phyloP scores from a whole-genome alignment of 176 grass and related monocot species.

The Otatea glauca region DNA sequence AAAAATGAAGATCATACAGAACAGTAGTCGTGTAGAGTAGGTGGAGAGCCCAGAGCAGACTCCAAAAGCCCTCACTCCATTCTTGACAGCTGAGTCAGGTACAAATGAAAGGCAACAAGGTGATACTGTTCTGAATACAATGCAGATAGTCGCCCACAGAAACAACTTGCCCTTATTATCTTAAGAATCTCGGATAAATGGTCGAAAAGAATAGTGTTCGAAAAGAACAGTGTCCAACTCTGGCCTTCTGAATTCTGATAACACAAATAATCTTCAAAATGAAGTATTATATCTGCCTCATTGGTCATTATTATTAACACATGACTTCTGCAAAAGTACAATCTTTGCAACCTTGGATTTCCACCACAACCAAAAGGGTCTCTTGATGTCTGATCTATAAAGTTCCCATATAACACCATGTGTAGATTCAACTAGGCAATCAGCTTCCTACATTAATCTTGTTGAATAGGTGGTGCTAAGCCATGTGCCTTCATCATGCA shows the following conservation, averaged over 20 bases:
- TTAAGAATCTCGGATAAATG: not conserved
- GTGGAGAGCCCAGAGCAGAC: not conserved
- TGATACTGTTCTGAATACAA: not conserved
- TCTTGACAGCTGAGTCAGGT: not conserved
- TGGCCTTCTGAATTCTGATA: not conserved
- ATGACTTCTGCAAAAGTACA: conserved; percentile 19
- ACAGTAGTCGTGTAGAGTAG: not conserved
- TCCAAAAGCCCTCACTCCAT: not conserved
- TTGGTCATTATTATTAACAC: not conserved
- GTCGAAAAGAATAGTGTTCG: not conserved
- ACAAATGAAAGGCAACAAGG: conserved; percentile 17
- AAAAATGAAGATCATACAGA: conserved; percentile 37
- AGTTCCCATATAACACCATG: conserved; percentile 20
- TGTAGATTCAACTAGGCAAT: not conserved
- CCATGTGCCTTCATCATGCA: conserved; percentile 88
- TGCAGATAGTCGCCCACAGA: not conserved
- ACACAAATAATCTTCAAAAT: conserved; percentile 4
- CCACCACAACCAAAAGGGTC: conserved; percentile 5
- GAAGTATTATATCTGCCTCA: not conserved
- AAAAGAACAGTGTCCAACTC: not conserved
- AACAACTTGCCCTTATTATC: conserved; percentile 20
- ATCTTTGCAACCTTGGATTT: not conserved
- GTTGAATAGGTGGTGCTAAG: conserved; percentile 50
- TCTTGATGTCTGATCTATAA: conserved; percentile 29
- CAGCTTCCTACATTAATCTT: not conserved